Evolutionary conservation across 2,329 filamentous ascomycete genomes (phyloP).

Genomic region (Chaetomiaceae sp.): DNA sequence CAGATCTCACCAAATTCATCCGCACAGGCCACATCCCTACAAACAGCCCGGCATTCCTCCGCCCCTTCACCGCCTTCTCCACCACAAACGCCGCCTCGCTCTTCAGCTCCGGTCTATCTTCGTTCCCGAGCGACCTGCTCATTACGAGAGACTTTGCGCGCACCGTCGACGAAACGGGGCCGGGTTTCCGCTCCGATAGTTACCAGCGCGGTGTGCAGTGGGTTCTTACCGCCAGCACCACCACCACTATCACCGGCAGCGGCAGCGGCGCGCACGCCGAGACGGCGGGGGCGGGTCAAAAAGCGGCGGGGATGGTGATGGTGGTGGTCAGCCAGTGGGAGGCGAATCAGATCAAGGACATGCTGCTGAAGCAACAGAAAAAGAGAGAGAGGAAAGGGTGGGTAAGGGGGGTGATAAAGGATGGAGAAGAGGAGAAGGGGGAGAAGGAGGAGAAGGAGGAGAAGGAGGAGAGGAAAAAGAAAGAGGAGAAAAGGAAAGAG

Average conservation of each 20-base stretch:
- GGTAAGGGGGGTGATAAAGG: too few relatives aligned
- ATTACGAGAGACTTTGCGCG: conserved; percentile 48
- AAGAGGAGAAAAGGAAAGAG: too few relatives aligned
- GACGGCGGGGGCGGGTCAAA: too few relatives aligned
- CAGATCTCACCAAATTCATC: conserved; percentile 40
- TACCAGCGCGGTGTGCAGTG: conserved; percentile 54
- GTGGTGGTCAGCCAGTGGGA: conserved; percentile 60
- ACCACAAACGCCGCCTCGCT: conserved; percentile 38
- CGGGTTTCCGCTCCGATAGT: background rate
- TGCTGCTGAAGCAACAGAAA: conserved; percentile 33
- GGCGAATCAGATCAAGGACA: conserved; percentile 46
- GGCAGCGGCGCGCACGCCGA: too few relatives aligned
- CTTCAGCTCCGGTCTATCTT: conserved; percentile 23
- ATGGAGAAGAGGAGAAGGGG: too few relatives aligned
- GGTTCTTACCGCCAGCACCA: conserved; percentile 38
- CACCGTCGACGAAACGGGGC: conserved; percentile 35
- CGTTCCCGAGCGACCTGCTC: conserved; percentile 40
- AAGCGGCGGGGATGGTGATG: conserved; percentile 29
- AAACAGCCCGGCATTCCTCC: conserved; percentile 34
- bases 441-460: too few relatives aligned
- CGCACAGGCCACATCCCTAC: conserved; percentile 31
- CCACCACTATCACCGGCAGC: too few relatives aligned
- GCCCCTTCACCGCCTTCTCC: conserved; percentile 43
- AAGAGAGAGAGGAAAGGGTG: too few relatives aligned
- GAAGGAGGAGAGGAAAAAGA: too few relatives aligned